Evolutionary conservation across 768 basidiomycete genomes (phyloP).

Genomic region (Leccinum boreale): DNA sequence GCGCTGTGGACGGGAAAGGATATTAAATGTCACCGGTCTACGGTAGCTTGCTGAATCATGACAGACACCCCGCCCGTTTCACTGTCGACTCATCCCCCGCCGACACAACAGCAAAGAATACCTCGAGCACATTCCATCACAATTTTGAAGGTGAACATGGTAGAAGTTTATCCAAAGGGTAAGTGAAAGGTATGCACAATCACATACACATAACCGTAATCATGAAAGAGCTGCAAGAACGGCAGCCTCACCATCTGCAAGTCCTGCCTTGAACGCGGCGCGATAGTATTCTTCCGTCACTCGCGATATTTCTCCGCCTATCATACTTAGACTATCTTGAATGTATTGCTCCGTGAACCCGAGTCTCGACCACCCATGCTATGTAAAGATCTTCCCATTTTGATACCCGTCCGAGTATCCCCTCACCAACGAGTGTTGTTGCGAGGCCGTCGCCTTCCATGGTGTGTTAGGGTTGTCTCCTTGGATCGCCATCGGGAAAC

Average conservation of each 20-base stretch:
- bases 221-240: conserved; percentile 10
- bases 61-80: too few species aligned
- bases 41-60: too few species aligned
- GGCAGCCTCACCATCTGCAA: conserved; percentile 12
- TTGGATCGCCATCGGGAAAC: not conserved
- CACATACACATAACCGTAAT: too few species aligned
- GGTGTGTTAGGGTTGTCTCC: not conserved
- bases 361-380: conserved; percentile 44
- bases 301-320: conserved; percentile 5
- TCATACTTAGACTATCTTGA: conserved; percentile 37
- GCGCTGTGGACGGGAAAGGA: too few species aligned
- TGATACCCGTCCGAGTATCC: conserved; percentile 63
- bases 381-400: conserved; percentile 54
- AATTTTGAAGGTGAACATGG: too few species aligned
- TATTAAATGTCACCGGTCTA: too few species aligned
- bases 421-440: conserved; percentile 17
- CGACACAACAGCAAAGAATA: too few species aligned
- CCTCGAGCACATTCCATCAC: too few species aligned
- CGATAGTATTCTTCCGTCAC: conserved; percentile 12
- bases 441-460: conserved; percentile 9
- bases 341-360: conserved; percentile 65
- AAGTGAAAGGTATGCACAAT: too few species aligned
- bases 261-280: conserved; percentile 13
- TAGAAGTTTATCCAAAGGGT: too few species aligned
- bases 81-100: too few species aligned